Percentiles rank a stretch among this genome's conserved stretches.
Conservation (phyloP, 176 grass and related monocot genomes). For the Triticum monococcum region DNA sequence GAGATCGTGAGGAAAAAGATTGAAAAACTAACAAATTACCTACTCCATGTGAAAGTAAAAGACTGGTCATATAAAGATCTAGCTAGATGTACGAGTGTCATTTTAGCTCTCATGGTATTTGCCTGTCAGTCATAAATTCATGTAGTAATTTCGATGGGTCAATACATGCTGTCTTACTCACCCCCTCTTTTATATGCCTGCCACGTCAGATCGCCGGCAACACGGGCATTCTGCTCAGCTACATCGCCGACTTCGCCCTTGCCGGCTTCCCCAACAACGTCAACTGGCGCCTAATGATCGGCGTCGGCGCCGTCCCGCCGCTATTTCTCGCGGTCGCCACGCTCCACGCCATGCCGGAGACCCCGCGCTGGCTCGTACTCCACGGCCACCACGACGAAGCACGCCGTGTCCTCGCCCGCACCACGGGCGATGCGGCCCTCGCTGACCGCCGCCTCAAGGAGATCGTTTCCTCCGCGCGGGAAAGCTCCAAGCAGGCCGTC, state of each 20-base stretch:
- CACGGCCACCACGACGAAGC: conserved; percentile 49
- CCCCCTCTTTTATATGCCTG: not conserved
- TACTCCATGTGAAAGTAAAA: no score
- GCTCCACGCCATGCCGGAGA: conserved; percentile 60
- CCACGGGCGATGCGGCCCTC: conserved; percentile 17
- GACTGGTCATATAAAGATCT: no score
- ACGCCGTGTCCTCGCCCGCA: conserved; percentile 36
- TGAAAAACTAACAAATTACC: not conserved
- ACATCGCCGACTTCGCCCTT: conserved; percentile 63
- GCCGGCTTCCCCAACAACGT: conserved; percentile 35
- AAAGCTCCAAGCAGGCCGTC: not conserved
- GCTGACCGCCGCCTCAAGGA: conserved; percentile 39
- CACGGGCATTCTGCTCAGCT: conserved; percentile 63
- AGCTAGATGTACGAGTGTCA: not conserved
- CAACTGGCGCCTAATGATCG: conserved; percentile 69
- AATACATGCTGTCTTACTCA: not conserved
- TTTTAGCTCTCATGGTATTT: not conserved
- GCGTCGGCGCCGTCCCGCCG: conserved; percentile 52
- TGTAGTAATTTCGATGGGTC: not conserved
- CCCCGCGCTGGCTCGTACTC: conserved; percentile 71
- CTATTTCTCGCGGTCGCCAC: conserved; percentile 43
- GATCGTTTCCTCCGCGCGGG: conserved; percentile 26
- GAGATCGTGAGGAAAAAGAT: not conserved
- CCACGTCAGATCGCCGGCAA: conserved; percentile 51
- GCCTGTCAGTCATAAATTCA: not conserved